A percentile compares a stretch with the other conserved stretches of the same genome.
phyloP scores from a whole-genome alignment of 2,329 filamentous ascomycete genomes.

The Aureobasidium sp. region DNA sequence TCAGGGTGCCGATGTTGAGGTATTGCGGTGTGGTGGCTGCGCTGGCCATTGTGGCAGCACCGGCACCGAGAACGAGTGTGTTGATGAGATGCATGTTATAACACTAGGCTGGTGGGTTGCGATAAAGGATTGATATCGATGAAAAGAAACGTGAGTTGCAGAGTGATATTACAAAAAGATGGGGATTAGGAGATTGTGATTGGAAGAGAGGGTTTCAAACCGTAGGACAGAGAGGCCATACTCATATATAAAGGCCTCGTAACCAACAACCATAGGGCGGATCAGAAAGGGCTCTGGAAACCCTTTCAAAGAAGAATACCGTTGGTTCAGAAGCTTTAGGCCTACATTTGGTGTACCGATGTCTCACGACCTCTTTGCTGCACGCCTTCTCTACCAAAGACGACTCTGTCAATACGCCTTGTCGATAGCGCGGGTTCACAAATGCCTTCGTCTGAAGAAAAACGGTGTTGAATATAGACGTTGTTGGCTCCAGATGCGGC shows the following conservation, averaged over 20 bases:
- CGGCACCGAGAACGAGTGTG: slow-evolving; percentile 2
- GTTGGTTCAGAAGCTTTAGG: background rate
- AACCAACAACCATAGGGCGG: background rate
- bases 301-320: background rate
- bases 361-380: background rate
- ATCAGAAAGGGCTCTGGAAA: background rate
- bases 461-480: slow-evolving; percentile 6
- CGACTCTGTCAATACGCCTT: background rate
- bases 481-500: slow-evolving; percentile 5
- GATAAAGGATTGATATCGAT: background rate
- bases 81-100: slow-evolving; percentile 2
- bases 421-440: slow-evolving; percentile 3
- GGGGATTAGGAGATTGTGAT: background rate
- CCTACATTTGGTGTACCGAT: background rate
- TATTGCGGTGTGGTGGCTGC: slow-evolving; percentile 5
- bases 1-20: background rate
- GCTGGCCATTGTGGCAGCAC: background rate
- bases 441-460: background rate
- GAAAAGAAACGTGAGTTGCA: background rate
- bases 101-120: background rate
- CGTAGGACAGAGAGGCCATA: background rate
- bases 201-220: background rate
- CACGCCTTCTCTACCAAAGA: background rate
- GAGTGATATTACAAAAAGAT: background rate
- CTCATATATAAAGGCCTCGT: background rate